These are phyloP conservation scores for Helianthus tuberosus DNA, from an alignment of 129 eudicot species.

Conservation along the genomic window DNA sequence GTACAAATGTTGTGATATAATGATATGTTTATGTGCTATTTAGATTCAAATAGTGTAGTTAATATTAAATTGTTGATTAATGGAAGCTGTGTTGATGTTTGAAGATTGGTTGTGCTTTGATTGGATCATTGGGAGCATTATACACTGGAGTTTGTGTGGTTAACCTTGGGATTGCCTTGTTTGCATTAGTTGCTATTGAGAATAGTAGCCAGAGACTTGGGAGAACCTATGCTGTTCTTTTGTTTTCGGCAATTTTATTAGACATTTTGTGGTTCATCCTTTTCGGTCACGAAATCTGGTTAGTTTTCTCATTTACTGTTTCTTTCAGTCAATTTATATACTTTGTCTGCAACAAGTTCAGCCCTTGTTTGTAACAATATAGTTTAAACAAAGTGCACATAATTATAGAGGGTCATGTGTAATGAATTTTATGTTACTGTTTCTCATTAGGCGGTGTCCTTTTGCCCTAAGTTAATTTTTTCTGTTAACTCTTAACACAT, in stretches of 20 bases:
- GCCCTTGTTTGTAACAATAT: slow-evolving; percentile 4
- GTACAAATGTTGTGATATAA: neutral
- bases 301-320: slow-evolving; percentile 9
- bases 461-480: neutral
- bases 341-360: slow-evolving; percentile 1
- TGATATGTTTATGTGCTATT: neutral
- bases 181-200: slow-evolving; percentile 87
- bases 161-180: slow-evolving; percentile 71
- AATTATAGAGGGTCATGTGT: slow-evolving; percentile 1
- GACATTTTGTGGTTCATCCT: slow-evolving; percentile 79
- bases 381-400: neutral
- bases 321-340: neutral
- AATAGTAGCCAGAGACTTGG: slow-evolving; percentile 93
- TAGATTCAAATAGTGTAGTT: neutral
- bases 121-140: slow-evolving; percentile 92
- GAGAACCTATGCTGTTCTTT: slow-evolving; percentile 78
- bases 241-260: slow-evolving; percentile 60
- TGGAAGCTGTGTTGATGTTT: slow-evolving; percentile 27
- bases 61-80: slow-evolving; percentile 25
- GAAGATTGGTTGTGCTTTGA: slow-evolving; percentile 90
- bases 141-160: slow-evolving; percentile 75
- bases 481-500: neutral
- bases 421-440: neutral
- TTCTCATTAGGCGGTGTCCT: too few species aligned
- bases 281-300: slow-evolving; percentile 76